These are phyloP conservation scores for Terfezia claveryi DNA, from an alignment of 495 filamentous ascomycete species.

Conservation along the genomic window DNA sequence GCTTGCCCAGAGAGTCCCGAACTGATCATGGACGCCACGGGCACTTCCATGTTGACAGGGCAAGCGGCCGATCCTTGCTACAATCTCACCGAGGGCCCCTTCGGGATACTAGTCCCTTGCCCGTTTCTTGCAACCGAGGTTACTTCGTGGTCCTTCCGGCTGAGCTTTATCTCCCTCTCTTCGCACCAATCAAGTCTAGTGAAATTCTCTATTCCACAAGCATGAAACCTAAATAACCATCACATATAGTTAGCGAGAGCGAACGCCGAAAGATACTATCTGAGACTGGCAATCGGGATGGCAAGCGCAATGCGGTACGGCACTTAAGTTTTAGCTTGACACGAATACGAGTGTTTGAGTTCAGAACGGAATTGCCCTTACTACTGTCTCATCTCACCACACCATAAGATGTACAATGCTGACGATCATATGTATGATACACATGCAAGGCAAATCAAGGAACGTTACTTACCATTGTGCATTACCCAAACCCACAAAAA, in stretches of 20 bases:
- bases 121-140: slow-evolving; percentile 6
- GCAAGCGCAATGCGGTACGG: slow-evolving; percentile 9
- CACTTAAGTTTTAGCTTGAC: too few relatives aligned
- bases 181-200: slow-evolving; percentile 97
- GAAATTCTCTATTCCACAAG: slow-evolving; percentile 40
- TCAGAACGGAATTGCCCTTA: too few relatives aligned
- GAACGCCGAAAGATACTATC: too few relatives aligned
- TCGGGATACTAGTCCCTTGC: not conserved
- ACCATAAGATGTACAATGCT: too few relatives aligned
- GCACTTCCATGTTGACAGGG: slow-evolving; percentile 71
- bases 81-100: slow-evolving; percentile 28
- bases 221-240: too few relatives aligned
- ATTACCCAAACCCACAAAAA: slow-evolving; percentile 75
- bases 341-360: too few relatives aligned
- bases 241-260: too few relatives aligned
- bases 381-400: too few relatives aligned
- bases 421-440: too few relatives aligned
- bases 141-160: slow-evolving; percentile 20
- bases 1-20: slow-evolving; percentile 62
- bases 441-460: not conserved
- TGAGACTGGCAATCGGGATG: too few relatives aligned
- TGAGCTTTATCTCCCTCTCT: slow-evolving; percentile 46
- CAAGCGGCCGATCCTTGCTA: slow-evolving; percentile 55
- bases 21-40: slow-evolving; percentile 42
- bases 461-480: slow-evolving; percentile 43